Evolutionary conservation across 1,284 basidiomycete species (phyloP), one percentile per base, ranked within the genome.

Genomic region (Ceratobasidium sp.): DNA sequence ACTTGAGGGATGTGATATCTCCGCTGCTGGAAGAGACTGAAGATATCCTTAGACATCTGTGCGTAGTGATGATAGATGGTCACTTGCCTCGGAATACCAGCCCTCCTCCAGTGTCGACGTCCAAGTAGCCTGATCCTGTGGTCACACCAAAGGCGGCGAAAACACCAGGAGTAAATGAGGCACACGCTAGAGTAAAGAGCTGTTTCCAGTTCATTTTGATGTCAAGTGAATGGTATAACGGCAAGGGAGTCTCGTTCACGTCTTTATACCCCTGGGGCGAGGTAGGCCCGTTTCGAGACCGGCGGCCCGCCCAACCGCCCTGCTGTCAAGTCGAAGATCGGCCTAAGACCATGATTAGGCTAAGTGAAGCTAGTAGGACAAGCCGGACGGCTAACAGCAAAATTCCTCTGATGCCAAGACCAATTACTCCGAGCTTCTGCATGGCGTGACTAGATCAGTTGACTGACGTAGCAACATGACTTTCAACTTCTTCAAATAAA

Each of bases 121-220:
- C 66, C 10, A 70, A 51, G 39, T 60, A 76, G 23, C 70, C 61
- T 20, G 77, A 72, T 40, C 69, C 69, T 26, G 5, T 53, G 23
- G 70, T 78, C 9, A 78, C 69, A 51, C 79, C 79, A 66, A 80
- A 80, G 28, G 78, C 72, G 3, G 78, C 78, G 44, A 76, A 67
- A 13, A 39, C 63, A 26, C 49, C 39, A 18, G 73, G 63, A 18
- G 53, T 28, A n/a, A 46, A 58, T 18, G 53, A 75, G 7, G 63
- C 61, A 18, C 39, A 76, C 55, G 61, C 55, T 26, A 66, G 73
- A 76, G 63, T 28, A 18, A 56, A 55, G 20, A 75, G 72, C 3
- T n/a, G 20, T 64, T 63, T 75, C 72, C 72, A 75, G 28, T 75
- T 75, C 72, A 75, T 75, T n/a, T 33, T 51, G 44, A 49, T 61